Base-by-base conservation (phyloP, 306 rosid genomes). In the Dalbergia cultrata region DNA sequence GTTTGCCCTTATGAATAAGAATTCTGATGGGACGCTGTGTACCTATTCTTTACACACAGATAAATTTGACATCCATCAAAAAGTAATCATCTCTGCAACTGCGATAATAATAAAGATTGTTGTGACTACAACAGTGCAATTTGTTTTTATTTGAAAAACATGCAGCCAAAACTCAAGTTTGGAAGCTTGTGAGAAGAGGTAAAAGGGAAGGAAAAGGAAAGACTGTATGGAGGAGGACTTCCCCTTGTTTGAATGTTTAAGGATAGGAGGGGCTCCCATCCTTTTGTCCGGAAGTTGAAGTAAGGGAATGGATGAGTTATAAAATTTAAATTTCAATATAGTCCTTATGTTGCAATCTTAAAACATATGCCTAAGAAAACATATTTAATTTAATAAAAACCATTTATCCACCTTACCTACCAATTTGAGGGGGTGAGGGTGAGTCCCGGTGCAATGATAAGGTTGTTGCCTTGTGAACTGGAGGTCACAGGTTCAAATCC, bases 1-100 rank as follows among this genome's bases (percentile, higher is more conserved):
- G 68, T 70, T 69, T 21, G 81, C 41, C 66, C 43, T n/a, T 60
- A 35, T 43, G 78, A 85, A 60, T 52, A 52, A 78, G 71, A 70
- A 70, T 21, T 70, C 39, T 39, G 56, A 67, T 7, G 50, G 64
- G 66, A 72, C 66, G 19, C 56, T 31, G 34, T 64, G 35, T 57
- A n/a, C 54, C 14, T 67, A 34, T n/a, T 76, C 65, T 22, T 63
- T 47, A 34, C 73, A 68, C 75, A 18, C 67, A 41, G 62, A 78
- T 68, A 63, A 81, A 74, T 53, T 70, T 44, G 50, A 44, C 50
- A 44, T 37, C 41, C 7, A 10, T 4, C 13, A 47, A 47, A 47
- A 82, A 5, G 41, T 53, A 66, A 68, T 45, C 56, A 69, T 63
- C 47, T 70, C 67, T 7, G 19, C 74, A 54, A 62, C 45, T 73